Conservation (phyloP, 2,329 filamentous ascomycete species). For the Ophiostoma fasciatum region DNA sequence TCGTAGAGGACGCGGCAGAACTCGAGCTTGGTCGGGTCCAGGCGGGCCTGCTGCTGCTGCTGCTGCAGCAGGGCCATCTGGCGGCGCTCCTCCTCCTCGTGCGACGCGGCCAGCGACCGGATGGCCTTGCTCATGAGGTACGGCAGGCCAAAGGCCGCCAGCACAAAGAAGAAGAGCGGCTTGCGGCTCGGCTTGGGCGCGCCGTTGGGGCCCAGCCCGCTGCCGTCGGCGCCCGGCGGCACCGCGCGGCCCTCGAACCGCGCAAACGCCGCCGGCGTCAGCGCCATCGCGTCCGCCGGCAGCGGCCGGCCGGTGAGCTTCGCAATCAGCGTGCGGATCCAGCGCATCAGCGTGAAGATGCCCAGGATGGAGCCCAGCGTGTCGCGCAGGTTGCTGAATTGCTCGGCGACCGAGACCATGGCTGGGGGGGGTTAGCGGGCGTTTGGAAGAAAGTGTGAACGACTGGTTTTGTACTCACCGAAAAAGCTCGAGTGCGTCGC, state of each 20-base stretch:
- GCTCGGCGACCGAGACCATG: conserved; percentile 96
- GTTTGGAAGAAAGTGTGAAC: conserved; percentile 6
- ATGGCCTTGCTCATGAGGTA: conserved; percentile 98
- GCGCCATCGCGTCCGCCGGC: conserved; percentile 69
- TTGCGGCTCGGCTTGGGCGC: conserved; percentile 74
- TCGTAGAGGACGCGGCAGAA: conserved; percentile 94
- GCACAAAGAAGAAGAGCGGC: conserved; percentile 87
- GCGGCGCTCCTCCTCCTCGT: conserved; percentile 66
- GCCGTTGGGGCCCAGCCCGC: conserved; percentile 40
- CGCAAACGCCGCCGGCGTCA: conserved; percentile 86
- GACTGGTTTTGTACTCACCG: conserved; percentile 60
- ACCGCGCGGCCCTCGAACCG: conserved; percentile 59
- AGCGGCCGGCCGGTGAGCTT: conserved; percentile 85
- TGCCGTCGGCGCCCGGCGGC: conserved; percentile 39
- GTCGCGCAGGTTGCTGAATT: conserved; percentile 85
- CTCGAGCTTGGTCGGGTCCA: conserved; percentile 85
- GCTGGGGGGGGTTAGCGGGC: conserved; percentile 37
- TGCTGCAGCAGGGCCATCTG: conserved; percentile 33
- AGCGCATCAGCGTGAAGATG: conserved; percentile 90
- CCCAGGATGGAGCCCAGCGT: conserved; percentile 87
- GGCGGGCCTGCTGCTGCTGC: conserved; percentile 34
- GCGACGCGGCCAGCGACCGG: conserved; percentile 62
- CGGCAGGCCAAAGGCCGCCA: conserved; percentile 87
- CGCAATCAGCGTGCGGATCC: conserved; percentile 81
- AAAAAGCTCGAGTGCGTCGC: conserved; percentile 98